Evolutionary conservation across 2,329 filamentous ascomycete genomes (phyloP).

Genomic region (Talaromyces sp.): DNA sequence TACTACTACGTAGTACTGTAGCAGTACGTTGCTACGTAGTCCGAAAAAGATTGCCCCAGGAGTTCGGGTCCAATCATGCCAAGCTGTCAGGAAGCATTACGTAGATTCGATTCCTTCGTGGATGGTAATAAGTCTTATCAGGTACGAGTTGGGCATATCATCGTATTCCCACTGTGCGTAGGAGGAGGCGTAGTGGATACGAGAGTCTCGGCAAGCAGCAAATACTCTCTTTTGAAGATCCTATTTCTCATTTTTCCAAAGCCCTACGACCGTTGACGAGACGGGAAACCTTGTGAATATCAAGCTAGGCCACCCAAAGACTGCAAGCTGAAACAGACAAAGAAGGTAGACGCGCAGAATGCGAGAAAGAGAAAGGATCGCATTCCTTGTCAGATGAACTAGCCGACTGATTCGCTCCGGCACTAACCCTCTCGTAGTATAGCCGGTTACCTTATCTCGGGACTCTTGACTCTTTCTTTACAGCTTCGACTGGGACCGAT

Average conservation of each 20-base stretch:
- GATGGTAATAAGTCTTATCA: neutral
- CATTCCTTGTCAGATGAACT: neutral
- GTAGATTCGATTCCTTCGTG: neutral
- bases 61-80: neutral
- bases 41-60: neutral
- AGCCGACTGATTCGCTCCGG: neutral
- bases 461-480: neutral
- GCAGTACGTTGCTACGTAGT: neutral
- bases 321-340: neutral
- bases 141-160: neutral
- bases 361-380: neutral
- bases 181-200: neutral
- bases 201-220: neutral
- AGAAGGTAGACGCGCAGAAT: neutral
- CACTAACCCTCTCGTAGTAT: neutral
- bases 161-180: neutral
- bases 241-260: too few relatives aligned
- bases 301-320: neutral
- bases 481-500: neutral
- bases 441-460: constrained; percentile 6
- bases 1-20: neutral
- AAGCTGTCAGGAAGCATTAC: neutral
- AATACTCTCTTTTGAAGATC: neutral
- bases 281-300: neutral
- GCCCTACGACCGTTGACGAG: neutral